Percentiles rank a stretch among this genome's conserved stretches.
Evolutionary conservation across 495 filamentous ascomycete genomes (phyloP).

Genomic region (Penicillium longicatenatum): DNA sequence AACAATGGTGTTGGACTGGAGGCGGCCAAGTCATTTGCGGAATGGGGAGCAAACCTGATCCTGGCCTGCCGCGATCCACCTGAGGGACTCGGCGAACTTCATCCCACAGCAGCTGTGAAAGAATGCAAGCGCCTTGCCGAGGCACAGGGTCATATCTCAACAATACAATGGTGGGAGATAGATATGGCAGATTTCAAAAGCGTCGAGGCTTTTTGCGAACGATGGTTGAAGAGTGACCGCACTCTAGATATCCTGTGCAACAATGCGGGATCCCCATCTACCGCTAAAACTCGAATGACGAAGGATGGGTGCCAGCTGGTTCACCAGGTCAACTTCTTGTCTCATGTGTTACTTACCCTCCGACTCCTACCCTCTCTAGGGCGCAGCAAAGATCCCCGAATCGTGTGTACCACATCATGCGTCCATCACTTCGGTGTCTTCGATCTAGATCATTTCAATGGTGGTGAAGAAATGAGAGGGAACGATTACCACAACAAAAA

Average conservation of each 20-base stretch:
- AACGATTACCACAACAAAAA: conserved; percentile 29
- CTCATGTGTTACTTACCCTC: conserved; percentile 29
- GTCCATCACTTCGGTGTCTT: conserved; percentile 21
- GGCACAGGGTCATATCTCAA: conserved; percentile 25
- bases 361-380: conserved; percentile 29
- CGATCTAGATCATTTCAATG: conserved; percentile 18
- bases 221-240: conserved; percentile 22
- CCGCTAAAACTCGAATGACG: conserved; percentile 11
- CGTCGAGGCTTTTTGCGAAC: conserved; percentile 44
- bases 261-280: conserved; percentile 24
- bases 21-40: conserved; percentile 29
- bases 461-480: conserved; percentile 4
- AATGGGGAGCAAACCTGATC: conserved; percentile 33
- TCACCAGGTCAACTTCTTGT: conserved; percentile 34
- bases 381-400: conserved; percentile 19
- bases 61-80: conserved; percentile 35
- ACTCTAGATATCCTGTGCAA: conserved; percentile 32
- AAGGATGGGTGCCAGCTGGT: conserved; percentile 27
- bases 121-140: conserved; percentile 22
- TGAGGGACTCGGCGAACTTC: conserved; percentile 19
- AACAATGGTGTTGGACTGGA: conserved; percentile 39
- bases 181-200: conserved; percentile 51
- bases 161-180: conserved; percentile 52
- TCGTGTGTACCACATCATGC: conserved; percentile 33
- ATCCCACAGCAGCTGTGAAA: conserved; percentile 23